These are phyloP conservation scores for Diaporthe nobilis DNA, from an alignment of 2,329 filamentous ascomycete genomes.

Conservation along the genomic window DNA sequence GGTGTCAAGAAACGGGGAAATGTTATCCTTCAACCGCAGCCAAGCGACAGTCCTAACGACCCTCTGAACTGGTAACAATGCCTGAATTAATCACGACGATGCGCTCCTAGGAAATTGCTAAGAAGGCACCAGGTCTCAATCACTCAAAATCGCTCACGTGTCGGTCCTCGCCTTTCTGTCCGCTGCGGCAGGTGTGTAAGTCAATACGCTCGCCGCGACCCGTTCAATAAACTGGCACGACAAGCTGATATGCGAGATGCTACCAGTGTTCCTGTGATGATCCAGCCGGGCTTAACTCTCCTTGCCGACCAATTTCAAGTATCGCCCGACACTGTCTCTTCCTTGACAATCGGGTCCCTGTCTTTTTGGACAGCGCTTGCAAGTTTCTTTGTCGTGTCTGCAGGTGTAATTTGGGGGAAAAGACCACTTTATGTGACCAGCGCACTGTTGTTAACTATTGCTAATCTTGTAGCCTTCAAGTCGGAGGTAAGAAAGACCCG, in stretches of 20 bases:
- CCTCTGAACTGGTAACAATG: not conserved
- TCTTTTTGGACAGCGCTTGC: constrained; percentile 36
- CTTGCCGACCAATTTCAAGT: not conserved
- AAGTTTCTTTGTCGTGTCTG: constrained; percentile 33
- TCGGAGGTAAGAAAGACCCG: not conserved
- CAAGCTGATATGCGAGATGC: not conserved
- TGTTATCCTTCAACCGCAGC: not conserved
- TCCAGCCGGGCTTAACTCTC: not conserved
- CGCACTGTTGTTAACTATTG: constrained; percentile 7
- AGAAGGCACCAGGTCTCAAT: not conserved
- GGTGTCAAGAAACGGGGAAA: not conserved
- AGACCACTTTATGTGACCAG: constrained; percentile 28
- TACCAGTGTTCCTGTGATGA: constrained; percentile 1
- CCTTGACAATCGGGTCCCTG: constrained; percentile 20
- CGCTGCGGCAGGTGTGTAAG: constrained; percentile 9
- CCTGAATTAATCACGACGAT: not conserved
- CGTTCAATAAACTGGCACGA: not conserved
- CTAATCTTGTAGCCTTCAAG: constrained; percentile 1
- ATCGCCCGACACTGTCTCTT: not conserved
- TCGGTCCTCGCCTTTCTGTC: constrained; percentile 11
- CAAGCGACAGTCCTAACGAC: not conserved
- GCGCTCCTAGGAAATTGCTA: not conserved
- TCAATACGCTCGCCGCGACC: not conserved
- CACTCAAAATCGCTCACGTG: not conserved
- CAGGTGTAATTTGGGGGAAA: constrained; percentile 22